Percentiles rank a stretch among this genome's conserved stretches.
Evolutionary conservation across 345 rosid species (phyloP).

Genomic region (Moricandia moricandioides): DNA sequence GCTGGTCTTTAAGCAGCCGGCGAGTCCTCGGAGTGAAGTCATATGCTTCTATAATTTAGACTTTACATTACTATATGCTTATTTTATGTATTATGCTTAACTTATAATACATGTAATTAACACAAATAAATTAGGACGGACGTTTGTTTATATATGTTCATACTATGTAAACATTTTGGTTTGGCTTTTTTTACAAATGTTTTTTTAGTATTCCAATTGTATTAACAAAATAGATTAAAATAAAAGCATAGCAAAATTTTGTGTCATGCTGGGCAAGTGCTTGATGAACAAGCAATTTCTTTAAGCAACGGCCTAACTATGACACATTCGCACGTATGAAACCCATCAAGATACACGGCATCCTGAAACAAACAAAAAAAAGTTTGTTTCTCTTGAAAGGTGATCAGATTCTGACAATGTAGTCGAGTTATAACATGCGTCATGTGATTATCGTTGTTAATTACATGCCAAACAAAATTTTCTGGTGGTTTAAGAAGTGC

Average conservation of each 20-base stretch:
- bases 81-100: not conserved
- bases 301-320: slow-evolving; percentile 28
- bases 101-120: not conserved
- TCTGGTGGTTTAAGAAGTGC: slow-evolving; percentile 3
- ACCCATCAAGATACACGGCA: not conserved
- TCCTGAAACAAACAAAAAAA: not conserved
- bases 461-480: not conserved
- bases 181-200: not conserved
- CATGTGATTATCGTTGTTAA: slow-evolving; percentile 19
- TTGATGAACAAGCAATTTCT: slow-evolving; percentile 16
- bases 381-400: not conserved
- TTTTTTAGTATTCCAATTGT: not conserved
- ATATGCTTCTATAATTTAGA: slow-evolving; percentile 7
- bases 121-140: not conserved
- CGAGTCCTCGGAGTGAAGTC: slow-evolving; percentile 23
- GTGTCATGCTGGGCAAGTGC: slow-evolving; percentile 5
- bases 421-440: slow-evolving; percentile 23
- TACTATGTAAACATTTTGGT: not conserved
- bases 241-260: slow-evolving; percentile 7
- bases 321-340: slow-evolving; percentile 21
- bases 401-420: slow-evolving; percentile 20
- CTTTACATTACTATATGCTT: not conserved
- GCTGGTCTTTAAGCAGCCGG: slow-evolving; percentile 4
- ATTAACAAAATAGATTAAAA: not conserved
- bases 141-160: not conserved